Base-by-base conservation (phyloP, 306 rosid genomes). In the Pyrus pyrifolia region DNA sequence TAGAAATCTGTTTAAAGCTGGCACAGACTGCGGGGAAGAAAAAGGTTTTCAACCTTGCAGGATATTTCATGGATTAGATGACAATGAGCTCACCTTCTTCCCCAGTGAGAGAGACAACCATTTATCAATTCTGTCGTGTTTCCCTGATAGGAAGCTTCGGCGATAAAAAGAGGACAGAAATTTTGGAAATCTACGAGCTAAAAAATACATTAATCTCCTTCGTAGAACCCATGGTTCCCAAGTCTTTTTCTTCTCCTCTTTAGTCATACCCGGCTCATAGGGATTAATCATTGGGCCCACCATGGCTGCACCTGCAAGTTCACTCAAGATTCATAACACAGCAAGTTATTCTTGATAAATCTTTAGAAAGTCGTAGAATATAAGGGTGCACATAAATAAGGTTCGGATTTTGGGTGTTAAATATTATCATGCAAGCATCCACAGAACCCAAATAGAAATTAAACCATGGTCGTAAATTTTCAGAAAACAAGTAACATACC, bases 261-360 rank as follows among this genome's bases (percentile, higher is more conserved):
- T 91, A 71, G 85, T 84, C 97, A 95, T 90, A 85, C 75, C 79
- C 17, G 81, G 81, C 11, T 90, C 93, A 68, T 89, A 95, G 44
- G 99, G 99, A 81, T 89, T 95, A 76, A 88, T 72, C 88, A 88
- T 85, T 49, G 99, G 97, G 81, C 93, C 92, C 68, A 95, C 77
- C 92, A 95, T 84, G 45, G 89, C 89, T 30, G 97, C 92, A 82
- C 97, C 99, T 95, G 92, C 75, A 82, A 76, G 73, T 78, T 79
- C 67, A 76, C 65, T 38, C 73, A 79, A 65, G 71, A 72, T n/a
- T 61, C 84, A 75, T 35, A 75, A 72, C 9, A 78, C 64, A 68
- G 64, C 67, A 72, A 53, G 74, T 52, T 70, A 83, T 63, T 67
- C 52, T 52, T 5, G 22, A 33, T 30, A 5, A 42, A 33, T 53